A percentile compares a stretch with the other conserved stretches of the same genome.
Conservation (phyloP, 495 filamentous ascomycete species). For the Annulohypoxylon maeteangense region DNA sequence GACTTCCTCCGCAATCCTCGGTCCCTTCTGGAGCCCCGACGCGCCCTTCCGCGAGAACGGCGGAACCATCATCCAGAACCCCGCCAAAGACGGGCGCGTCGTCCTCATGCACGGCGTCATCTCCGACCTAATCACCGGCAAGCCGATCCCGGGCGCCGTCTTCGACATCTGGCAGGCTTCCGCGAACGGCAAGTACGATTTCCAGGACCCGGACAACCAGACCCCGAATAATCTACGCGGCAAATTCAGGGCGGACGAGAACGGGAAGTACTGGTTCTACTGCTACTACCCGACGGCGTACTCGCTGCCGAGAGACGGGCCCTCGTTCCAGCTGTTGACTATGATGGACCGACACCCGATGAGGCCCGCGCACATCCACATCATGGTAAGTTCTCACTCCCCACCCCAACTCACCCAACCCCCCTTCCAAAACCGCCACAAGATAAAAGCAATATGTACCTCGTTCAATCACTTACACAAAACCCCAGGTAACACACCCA, state of each 20-base stretch:
- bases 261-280: constrained; percentile 82
- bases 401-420: not conserved
- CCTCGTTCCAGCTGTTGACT: constrained; percentile 73
- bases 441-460: too few species aligned
- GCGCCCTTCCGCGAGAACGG: constrained; percentile 80
- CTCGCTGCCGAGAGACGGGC: constrained; percentile 78
- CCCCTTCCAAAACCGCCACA: too few species aligned
- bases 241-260: constrained; percentile 80
- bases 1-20: constrained; percentile 85
- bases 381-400: constrained; percentile 68
- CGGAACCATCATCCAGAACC: constrained; percentile 75
- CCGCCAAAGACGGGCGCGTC: constrained; percentile 69
- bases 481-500: constrained; percentile 55
- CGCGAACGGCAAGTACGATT: constrained; percentile 88
- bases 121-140: constrained; percentile 75
- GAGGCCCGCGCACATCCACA: constrained; percentile 86
- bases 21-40: constrained; percentile 88
- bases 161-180: constrained; percentile 90
- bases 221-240: constrained; percentile 83
- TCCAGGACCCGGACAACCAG: constrained; percentile 84
- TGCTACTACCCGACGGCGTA: constrained; percentile 86
- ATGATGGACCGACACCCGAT: constrained; percentile 84
- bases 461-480: constrained; percentile 4
- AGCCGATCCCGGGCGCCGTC: constrained; percentile 74
- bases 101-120: constrained; percentile 81